Evolutionary conservation across 768 basidiomycete genomes (phyloP).

Genomic region (Leucocoprinus sp.): DNA sequence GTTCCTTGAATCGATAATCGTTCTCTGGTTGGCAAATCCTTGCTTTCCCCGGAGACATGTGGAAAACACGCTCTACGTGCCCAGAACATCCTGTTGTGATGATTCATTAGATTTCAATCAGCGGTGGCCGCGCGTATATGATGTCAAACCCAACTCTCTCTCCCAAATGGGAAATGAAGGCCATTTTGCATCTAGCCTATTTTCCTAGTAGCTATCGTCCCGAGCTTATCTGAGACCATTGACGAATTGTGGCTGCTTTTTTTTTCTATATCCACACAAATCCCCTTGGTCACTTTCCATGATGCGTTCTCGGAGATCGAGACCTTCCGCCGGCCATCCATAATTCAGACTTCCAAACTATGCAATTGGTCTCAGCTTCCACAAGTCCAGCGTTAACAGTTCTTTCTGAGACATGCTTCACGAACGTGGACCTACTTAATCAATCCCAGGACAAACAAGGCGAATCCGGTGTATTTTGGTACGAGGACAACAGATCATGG

Average conservation of each 20-base stretch:
- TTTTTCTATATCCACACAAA: slow-evolving; percentile 19
- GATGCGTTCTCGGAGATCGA: slow-evolving; percentile 34
- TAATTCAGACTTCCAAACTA: slow-evolving; percentile 52
- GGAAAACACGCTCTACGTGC: background rate
- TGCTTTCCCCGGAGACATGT: background rate
- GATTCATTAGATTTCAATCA: slow-evolving; percentile 7
- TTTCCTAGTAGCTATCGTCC: background rate
- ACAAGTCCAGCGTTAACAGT: slow-evolving; percentile 36
- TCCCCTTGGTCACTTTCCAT: slow-evolving; percentile 25
- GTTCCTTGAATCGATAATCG: slow-evolving; percentile 8
- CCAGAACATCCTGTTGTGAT: background rate
- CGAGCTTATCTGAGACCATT: background rate
- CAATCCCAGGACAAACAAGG: slow-evolving; percentile 40
- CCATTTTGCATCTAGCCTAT: background rate
- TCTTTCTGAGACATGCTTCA: slow-evolving; percentile 35
- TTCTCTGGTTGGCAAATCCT: background rate
- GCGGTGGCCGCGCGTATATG: background rate
- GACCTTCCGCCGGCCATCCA: slow-evolving; percentile 37
- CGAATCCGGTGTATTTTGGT: slow-evolving; percentile 37
- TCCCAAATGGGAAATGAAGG: slow-evolving; percentile 1
- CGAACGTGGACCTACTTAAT: slow-evolving; percentile 48
- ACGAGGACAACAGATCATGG: slow-evolving; percentile 28
- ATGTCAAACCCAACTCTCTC: slow-evolving; percentile 10
- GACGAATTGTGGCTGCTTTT: background rate
- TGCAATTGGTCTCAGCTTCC: slow-evolving; percentile 39